Evolutionary conservation across 2,329 filamentous ascomycete species (phyloP).

Genomic region (Macrophomina pseudophaseolina): DNA sequence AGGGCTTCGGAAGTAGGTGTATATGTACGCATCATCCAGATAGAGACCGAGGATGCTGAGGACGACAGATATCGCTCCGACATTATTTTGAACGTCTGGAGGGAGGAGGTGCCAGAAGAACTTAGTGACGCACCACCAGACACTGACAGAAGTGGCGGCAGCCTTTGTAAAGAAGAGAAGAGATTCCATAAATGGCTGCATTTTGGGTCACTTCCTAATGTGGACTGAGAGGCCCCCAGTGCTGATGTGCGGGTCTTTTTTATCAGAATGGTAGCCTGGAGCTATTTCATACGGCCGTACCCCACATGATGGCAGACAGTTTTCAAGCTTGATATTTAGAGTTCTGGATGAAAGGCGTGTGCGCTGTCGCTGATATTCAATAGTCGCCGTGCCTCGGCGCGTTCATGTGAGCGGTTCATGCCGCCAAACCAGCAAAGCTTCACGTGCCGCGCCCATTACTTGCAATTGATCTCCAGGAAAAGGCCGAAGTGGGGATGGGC

Average conservation of each 20-base stretch:
- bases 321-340: neutral
- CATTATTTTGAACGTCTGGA: neutral
- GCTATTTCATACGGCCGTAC: neutral
- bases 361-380: neutral
- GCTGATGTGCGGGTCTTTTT: neutral
- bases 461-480: too few relatives aligned
- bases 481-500: too few relatives aligned
- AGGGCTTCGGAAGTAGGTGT: neutral
- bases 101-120: neutral
- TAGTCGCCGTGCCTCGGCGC: neutral
- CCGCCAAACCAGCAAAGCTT: too few relatives aligned
- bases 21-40: neutral
- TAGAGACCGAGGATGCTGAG: neutral
- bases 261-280: neutral
- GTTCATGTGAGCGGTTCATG: neutral
- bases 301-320: neutral
- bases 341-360: neutral
- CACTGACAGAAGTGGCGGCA: neutral
- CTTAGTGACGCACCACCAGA: neutral
- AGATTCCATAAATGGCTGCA: neutral
- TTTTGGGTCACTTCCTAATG: neutral
- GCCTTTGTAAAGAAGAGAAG: neutral
- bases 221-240: neutral
- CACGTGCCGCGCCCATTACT: too few relatives aligned
- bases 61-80: neutral